Evolutionary conservation across 345 rosid genomes (phyloP).

Genomic region (Laguncularia racemosa): DNA sequence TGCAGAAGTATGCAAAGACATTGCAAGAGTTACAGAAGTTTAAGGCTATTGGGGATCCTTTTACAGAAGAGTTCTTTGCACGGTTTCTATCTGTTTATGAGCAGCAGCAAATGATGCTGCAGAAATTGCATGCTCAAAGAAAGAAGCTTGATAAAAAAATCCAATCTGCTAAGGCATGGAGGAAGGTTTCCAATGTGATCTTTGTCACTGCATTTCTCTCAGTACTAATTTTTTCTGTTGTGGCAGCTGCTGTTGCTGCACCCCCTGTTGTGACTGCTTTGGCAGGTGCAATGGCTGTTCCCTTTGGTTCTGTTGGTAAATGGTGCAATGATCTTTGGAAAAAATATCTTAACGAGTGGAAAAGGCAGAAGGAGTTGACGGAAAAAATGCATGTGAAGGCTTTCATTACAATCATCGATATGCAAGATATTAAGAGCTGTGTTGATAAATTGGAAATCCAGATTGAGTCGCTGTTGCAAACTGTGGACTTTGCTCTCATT

Average conservation of each 20-base stretch:
- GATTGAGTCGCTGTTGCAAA: conserved; percentile 49
- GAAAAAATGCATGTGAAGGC: conserved; percentile 32
- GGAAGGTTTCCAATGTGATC: conserved; percentile 63
- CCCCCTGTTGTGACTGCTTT: conserved; percentile 64
- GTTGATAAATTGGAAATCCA: conserved; percentile 40
- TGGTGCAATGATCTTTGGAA: conserved; percentile 72
- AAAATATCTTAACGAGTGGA: conserved; percentile 41
- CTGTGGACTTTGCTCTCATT: conserved; percentile 39
- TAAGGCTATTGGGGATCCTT: conserved; percentile 64
- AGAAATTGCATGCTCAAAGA: conserved; percentile 35
- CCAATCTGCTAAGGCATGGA: conserved; percentile 49
- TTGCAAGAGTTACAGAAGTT: conserved; percentile 55
- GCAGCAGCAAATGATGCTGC: conserved; percentile 44
- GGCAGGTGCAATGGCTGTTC: conserved; percentile 58
- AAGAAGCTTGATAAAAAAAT: conserved; percentile 53
- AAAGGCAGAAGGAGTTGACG: conserved; percentile 38
- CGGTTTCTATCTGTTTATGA: conserved; percentile 35
- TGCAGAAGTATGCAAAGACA: conserved; percentile 42
- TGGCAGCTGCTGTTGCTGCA: conserved; percentile 74
- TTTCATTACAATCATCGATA: conserved; percentile 40
- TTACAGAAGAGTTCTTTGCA: conserved; percentile 47
- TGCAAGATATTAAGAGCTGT: conserved; percentile 49
- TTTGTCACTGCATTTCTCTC: conserved; percentile 69
- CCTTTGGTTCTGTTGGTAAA: conserved; percentile 63
- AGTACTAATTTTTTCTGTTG: conserved; percentile 66